Conservation (phyloP, 768 basidiomycete species). For the Lactarius evosmus region DNA sequence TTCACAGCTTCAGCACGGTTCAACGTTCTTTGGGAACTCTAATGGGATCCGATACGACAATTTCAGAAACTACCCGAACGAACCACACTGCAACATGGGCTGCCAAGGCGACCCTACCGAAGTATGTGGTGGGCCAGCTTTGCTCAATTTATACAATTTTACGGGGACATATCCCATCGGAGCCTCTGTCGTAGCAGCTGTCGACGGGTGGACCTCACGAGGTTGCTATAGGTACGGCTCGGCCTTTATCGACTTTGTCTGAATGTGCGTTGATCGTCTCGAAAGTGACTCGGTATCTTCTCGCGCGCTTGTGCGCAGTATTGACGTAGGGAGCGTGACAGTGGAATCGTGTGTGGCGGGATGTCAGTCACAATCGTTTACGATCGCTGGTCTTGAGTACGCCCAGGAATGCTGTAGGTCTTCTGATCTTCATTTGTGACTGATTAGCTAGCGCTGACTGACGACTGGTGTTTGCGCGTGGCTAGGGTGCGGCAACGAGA, state of each 20-base stretch:
- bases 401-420: constrained; percentile 11
- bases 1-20: background rate
- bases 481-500: constrained; percentile 14
- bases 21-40: background rate
- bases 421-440: background rate
- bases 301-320: constrained; percentile 2
- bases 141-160: constrained; percentile 12
- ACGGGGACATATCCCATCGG: constrained; percentile 5
- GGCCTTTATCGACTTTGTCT: background rate
- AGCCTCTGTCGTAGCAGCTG: background rate
- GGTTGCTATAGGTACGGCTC: constrained; percentile 1
- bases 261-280: background rate
- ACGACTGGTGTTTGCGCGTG: background rate
- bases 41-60: background rate
- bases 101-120: constrained; percentile 17
- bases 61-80: background rate
- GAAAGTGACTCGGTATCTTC: background rate
- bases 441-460: background rate
- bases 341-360: constrained; percentile 4
- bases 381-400: constrained; percentile 6
- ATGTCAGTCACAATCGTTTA: constrained; percentile 3
- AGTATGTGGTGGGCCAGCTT: constrained; percentile 4
- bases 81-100: constrained; percentile 3
- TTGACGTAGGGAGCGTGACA: constrained; percentile 6
- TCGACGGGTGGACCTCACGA: background rate